phyloP scores from a whole-genome alignment of 208 protist species.

The Leishmania major region DNA sequence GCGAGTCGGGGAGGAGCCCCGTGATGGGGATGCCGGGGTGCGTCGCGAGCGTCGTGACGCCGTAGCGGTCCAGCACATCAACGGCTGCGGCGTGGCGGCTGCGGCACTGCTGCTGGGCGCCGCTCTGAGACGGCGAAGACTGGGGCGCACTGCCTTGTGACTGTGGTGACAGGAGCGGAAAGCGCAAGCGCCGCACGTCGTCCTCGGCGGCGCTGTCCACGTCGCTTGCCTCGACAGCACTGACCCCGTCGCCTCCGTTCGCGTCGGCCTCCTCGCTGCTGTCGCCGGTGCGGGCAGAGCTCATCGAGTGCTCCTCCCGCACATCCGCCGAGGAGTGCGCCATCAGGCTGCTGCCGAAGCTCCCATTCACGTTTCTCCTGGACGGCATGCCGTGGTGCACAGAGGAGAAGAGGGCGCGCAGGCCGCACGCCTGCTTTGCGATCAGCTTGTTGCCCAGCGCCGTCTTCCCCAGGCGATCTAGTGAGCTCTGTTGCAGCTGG shows the following conservation, averaged over 20 bases:
- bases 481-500: conserved; percentile 35
- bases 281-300: background rate
- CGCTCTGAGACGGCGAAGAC: background rate
- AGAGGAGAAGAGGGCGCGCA: conserved; percentile 50
- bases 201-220: conserved; percentile 1
- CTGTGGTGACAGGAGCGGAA: background rate
- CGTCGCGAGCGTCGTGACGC: conserved; percentile 63
- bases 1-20: conserved; percentile 40
- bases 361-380: background rate
- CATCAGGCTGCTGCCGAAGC: conserved; percentile 5
- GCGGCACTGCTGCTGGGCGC: background rate
- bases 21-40: conserved; percentile 57
- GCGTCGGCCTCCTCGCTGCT: conserved; percentile 1
- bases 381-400: conserved; percentile 8
- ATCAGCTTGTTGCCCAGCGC: conserved; percentile 51
- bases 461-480: conserved; percentile 55
- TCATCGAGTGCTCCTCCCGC: conserved; percentile 8
- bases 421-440: conserved; percentile 52
- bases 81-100: background rate
- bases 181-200: background rate
- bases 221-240: background rate
- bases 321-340: background rate
- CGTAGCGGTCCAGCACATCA: conserved; percentile 25
- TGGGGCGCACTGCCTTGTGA: background rate
- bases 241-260: background rate